These are phyloP conservation scores for Fusarium udum DNA, from an alignment of 2,329 filamentous ascomycete species.

Conservation along the genomic window DNA sequence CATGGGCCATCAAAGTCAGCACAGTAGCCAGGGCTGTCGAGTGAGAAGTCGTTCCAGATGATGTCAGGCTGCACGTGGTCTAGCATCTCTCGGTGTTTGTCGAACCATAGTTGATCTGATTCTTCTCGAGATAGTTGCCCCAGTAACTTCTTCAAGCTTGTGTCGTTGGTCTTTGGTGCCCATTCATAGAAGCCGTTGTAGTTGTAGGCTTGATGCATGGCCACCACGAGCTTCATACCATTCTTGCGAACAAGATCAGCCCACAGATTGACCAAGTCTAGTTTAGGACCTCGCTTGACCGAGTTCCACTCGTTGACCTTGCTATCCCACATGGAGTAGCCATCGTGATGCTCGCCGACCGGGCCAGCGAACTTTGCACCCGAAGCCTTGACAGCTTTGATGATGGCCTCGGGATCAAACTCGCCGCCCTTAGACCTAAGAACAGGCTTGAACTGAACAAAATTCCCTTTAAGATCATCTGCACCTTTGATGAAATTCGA, in stretches of 20 bases:
- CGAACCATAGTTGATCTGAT: slow-evolving; percentile 4
- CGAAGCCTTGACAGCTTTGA: slow-evolving; percentile 5
- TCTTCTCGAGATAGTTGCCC: background rate
- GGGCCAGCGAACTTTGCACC: slow-evolving; percentile 17
- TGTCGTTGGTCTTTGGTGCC: slow-evolving; percentile 9
- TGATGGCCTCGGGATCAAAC: slow-evolving; percentile 7
- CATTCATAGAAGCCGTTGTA: slow-evolving; percentile 16
- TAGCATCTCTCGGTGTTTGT: slow-evolving; percentile 15
- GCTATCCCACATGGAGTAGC: slow-evolving; percentile 22
- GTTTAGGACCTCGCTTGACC: slow-evolving; percentile 2
- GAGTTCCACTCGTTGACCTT: slow-evolving; percentile 22
- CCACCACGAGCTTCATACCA: slow-evolving; percentile 15
- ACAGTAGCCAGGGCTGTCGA: slow-evolving; percentile 1
- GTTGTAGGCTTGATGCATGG: slow-evolving; percentile 26
- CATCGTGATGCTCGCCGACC: slow-evolving; percentile 18
- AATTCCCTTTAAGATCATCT: background rate
- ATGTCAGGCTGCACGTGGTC: slow-evolving; percentile 17
- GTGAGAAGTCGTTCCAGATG: slow-evolving; percentile 18
- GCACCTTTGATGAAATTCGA: slow-evolving; percentile 11
- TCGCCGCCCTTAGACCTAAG: background rate
- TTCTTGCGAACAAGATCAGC: slow-evolving; percentile 4
- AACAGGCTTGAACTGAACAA: slow-evolving; percentile 13
- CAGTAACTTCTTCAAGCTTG: background rate
- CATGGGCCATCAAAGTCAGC: slow-evolving; percentile 1
- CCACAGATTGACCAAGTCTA: slow-evolving; percentile 13